Evolutionary conservation across 1,284 basidiomycete species (phyloP).

Genomic region (Takashimella koratensis): DNA sequence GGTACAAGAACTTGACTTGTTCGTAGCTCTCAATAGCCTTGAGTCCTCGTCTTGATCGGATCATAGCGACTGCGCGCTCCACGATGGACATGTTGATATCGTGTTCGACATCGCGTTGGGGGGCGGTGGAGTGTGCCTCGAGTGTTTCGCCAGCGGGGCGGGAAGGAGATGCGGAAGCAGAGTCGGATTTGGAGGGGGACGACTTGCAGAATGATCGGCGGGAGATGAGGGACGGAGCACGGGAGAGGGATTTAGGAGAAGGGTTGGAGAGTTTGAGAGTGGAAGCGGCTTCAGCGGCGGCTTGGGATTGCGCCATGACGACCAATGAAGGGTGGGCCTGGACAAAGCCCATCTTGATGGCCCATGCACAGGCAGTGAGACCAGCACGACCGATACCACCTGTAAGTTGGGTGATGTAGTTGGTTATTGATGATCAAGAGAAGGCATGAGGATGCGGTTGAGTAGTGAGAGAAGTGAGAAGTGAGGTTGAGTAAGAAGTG

Average conservation of each 20-base stretch:
- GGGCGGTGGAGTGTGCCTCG: background rate
- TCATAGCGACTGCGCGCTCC: conserved; percentile 67
- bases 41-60: conserved; percentile 68
- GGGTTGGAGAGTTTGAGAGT: background rate
- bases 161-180: background rate
- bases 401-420: no score
- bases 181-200: background rate
- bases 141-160: background rate
- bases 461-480: conserved; percentile 1
- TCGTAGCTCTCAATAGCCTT: conserved; percentile 89
- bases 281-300: background rate
- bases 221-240: background rate
- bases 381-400: conserved; percentile 88
- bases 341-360: conserved; percentile 80
- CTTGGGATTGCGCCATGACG: conserved; percentile 14
- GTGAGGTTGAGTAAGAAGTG: background rate
- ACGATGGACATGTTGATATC: conserved; percentile 60
- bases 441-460: no score
- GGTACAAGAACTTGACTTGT: conserved; percentile 77
- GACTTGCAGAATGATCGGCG: background rate
- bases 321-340: conserved; percentile 41
- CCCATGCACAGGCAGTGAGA: conserved; percentile 87
- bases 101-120: conserved; percentile 42
- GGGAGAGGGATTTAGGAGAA: background rate
- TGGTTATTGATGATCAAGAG: no score